Conservation (phyloP, 352 stramenopile genomes). For the Phytophthora melonis region DNA sequence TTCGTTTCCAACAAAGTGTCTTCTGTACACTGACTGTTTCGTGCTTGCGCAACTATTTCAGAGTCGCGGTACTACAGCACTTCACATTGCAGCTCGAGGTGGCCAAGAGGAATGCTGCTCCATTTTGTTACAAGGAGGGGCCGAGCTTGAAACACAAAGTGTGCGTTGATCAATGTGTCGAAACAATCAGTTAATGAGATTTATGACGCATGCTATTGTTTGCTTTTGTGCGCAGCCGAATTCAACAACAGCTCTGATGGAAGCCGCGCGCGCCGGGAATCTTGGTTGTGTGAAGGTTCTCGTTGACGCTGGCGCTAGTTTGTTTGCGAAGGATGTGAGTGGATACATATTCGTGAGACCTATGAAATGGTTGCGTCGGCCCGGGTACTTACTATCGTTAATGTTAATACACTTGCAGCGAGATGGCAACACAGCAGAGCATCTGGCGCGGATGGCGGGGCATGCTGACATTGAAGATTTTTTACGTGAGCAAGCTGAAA, state of each 20-base stretch:
- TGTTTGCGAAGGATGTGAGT: slow-evolving; percentile 83
- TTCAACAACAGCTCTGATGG: slow-evolving; percentile 89
- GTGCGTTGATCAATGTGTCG: slow-evolving; percentile 44
- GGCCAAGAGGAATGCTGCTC: slow-evolving; percentile 81
- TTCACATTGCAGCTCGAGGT: slow-evolving; percentile 83
- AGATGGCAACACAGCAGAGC: slow-evolving; percentile 82
- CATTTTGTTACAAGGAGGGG: slow-evolving; percentile 72
- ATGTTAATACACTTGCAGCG: slow-evolving; percentile 41
- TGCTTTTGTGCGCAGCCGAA: slow-evolving; percentile 61
- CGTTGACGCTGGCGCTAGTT: slow-evolving; percentile 69
- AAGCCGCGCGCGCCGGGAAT: slow-evolving; percentile 84
- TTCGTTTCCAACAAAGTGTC: not conserved
- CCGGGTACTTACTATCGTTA: not conserved
- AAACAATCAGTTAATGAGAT: not conserved
- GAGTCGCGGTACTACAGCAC: slow-evolving; percentile 83
- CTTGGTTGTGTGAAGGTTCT: slow-evolving; percentile 79
- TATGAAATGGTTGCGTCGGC: not conserved
- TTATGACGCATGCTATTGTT: slow-evolving; percentile 1
- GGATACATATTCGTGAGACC: not conserved
- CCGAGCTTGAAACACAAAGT: slow-evolving; percentile 80
- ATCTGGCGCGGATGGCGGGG: slow-evolving; percentile 63
- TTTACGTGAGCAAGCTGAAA: slow-evolving; percentile 83
- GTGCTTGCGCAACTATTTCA: slow-evolving; percentile 23
- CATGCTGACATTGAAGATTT: slow-evolving; percentile 82
- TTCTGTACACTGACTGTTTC: slow-evolving; percentile 22